Conservation (phyloP, 2,329 filamentous ascomycete genomes). For the Hymenoscyphus linearis region DNA sequence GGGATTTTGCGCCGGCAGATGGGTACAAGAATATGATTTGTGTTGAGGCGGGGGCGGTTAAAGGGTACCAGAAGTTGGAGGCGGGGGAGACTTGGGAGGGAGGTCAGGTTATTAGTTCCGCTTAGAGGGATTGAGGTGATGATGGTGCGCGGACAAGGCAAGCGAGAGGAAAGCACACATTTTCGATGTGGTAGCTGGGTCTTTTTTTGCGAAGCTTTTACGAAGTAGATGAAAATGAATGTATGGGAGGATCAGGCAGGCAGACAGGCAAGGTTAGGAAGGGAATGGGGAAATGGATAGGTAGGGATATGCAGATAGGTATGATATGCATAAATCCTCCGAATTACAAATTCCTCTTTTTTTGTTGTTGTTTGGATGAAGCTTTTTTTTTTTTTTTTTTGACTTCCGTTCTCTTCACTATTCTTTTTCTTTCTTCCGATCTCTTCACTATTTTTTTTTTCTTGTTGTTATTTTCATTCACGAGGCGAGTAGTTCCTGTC, state of each 20-base stretch:
- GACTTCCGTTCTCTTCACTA: no score
- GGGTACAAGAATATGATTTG: slow-evolving; percentile 93
- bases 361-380: no score
- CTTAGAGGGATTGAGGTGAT: background rate
- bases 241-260: no score
- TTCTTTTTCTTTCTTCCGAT: no score
- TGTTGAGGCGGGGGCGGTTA: slow-evolving; percentile 82
- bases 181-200: background rate
- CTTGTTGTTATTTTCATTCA: no score
- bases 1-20: slow-evolving; percentile 82
- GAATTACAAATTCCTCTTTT: slow-evolving; percentile 2
- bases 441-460: no score
- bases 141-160: background rate
- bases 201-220: no score
- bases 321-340: background rate
- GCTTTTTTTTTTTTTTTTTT: background rate
- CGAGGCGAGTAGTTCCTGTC: no score
- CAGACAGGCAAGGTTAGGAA: no score
- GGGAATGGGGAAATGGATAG: no score
- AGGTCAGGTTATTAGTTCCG: slow-evolving; percentile 32
- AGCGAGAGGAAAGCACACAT: background rate
- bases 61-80: slow-evolving; percentile 78
- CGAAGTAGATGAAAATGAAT: background rate
- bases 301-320: background rate
- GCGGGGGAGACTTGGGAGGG: slow-evolving; percentile 65